These are phyloP conservation scores for Fraxinus greggii DNA, from an alignment of 305 asterid genomes.

Conservation along the genomic window DNA sequence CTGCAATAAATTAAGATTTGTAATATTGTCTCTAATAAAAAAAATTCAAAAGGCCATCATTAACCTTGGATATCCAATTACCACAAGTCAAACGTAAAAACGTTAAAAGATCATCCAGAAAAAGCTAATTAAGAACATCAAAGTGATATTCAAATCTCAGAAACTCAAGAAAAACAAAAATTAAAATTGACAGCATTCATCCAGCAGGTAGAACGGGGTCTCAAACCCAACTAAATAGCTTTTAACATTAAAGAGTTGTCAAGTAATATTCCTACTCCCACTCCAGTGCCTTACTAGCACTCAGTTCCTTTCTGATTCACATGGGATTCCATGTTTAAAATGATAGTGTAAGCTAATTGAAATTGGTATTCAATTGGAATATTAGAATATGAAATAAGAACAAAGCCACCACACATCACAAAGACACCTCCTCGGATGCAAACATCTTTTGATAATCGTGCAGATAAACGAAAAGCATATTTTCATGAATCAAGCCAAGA, in stretches of 20 bases:
- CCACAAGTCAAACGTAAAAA: neutral
- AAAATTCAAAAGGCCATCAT: neutral
- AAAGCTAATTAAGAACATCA: neutral
- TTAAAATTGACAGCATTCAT: neutral
- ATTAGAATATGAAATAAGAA: neutral
- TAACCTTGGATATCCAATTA: neutral
- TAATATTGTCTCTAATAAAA: constrained; percentile 12
- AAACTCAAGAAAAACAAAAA: neutral
- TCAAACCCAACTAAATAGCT: neutral
- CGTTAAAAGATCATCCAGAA: neutral
- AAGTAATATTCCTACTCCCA: neutral
- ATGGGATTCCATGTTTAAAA: neutral
- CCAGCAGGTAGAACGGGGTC: neutral
- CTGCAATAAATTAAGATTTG: neutral
- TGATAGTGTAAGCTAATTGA: neutral
- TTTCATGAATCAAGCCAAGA: neutral
- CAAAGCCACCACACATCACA: neutral
- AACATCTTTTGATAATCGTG: neutral
- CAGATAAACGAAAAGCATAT: neutral
- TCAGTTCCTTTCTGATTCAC: neutral
- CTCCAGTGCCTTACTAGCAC: neutral
- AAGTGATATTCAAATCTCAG: neutral
- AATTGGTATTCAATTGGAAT: neutral
- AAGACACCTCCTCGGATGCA: neutral
- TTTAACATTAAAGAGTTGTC: neutral